A percentile compares a stretch with the other conserved stretches of the same genome.
Conservation (phyloP, 2,329 filamentous ascomycete genomes). For the Sordariomycetes sp. region DNA sequence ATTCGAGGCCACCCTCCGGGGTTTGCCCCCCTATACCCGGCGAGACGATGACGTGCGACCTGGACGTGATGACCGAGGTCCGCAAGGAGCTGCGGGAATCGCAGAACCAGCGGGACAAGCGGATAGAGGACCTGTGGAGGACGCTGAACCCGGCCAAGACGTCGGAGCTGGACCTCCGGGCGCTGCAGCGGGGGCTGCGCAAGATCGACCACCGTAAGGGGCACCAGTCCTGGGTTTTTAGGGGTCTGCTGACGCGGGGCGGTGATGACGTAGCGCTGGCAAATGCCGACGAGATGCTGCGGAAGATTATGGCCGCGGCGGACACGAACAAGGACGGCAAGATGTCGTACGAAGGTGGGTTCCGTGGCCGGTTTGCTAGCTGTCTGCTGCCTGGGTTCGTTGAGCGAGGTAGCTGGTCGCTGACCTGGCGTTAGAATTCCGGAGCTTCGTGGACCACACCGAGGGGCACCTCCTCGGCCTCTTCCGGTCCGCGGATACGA, state of each 20-base stretch:
- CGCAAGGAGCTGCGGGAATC: constrained; percentile 61
- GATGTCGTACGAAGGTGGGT: constrained; percentile 79
- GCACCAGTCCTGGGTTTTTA: neutral
- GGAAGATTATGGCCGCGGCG: constrained; percentile 66
- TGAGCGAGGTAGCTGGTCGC: neutral
- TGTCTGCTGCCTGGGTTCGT: neutral
- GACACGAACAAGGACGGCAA: constrained; percentile 79
- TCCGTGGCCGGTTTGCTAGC: neutral
- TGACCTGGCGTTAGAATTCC: constrained; percentile 54
- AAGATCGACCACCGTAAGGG: constrained; percentile 80
- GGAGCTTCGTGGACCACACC: constrained; percentile 72
- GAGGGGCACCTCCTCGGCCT: constrained; percentile 72
- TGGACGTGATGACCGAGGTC: constrained; percentile 36
- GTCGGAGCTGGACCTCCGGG: constrained; percentile 73
- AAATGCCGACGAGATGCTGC: constrained; percentile 78
- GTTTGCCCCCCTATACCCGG: neutral
- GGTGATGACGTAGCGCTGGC: constrained; percentile 46
- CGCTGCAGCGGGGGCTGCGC: constrained; percentile 69
- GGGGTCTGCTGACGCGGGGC: neutral
- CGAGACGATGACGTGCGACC: constrained; percentile 12
- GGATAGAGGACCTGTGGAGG: constrained; percentile 74
- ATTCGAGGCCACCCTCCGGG: too few relatives aligned
- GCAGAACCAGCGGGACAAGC: constrained; percentile 64
- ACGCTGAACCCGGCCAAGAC: constrained; percentile 64
- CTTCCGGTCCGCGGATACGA: constrained; percentile 76